phyloP scores from a whole-genome alignment of 345 rosid species.

The Camelina hispida region DNA sequence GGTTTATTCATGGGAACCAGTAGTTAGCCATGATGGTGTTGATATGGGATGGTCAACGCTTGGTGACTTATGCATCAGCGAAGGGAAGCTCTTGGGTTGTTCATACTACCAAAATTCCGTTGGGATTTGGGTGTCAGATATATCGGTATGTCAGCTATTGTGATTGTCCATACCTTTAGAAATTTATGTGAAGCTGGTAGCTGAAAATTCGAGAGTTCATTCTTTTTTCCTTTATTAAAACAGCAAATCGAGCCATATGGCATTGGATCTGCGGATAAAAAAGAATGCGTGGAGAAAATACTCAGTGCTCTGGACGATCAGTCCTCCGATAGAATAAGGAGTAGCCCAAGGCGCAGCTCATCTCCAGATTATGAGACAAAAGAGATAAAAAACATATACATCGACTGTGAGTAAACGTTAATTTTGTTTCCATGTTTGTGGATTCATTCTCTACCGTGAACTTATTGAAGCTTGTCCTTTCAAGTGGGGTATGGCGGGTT shows the following conservation, averaged over 20 bases:
- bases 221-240: not conserved
- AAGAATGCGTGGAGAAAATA: conserved; percentile 52
- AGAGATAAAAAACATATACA: conserved; percentile 93
- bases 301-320: conserved; percentile 51
- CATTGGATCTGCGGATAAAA: conserved; percentile 51
- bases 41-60: conserved; percentile 96
- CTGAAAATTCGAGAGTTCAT: conserved; percentile 14
- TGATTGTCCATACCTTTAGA: conserved; percentile 25
- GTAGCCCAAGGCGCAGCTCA: conserved; percentile 49
- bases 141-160: conserved; percentile 55
- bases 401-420: conserved; percentile 78
- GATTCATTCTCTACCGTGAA: conserved; percentile 13
- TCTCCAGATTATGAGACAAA: conserved; percentile 78
- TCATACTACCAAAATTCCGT: conserved; percentile 81
- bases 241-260: conserved; percentile 90
- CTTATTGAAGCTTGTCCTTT: conserved; percentile 10
- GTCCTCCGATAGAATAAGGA: conserved; percentile 55
- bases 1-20: conserved; percentile 99
- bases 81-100: conserved; percentile 87
- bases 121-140: conserved; percentile 91
- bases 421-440: not conserved
- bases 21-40: conserved; percentile 79
- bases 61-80: conserved; percentile 84
- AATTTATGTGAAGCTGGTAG: conserved; percentile 20
- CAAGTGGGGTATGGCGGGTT: conserved; percentile 14